Base-by-base conservation (phyloP, 2,329 filamentous ascomycete species). In the Phialophora expanda region DNA sequence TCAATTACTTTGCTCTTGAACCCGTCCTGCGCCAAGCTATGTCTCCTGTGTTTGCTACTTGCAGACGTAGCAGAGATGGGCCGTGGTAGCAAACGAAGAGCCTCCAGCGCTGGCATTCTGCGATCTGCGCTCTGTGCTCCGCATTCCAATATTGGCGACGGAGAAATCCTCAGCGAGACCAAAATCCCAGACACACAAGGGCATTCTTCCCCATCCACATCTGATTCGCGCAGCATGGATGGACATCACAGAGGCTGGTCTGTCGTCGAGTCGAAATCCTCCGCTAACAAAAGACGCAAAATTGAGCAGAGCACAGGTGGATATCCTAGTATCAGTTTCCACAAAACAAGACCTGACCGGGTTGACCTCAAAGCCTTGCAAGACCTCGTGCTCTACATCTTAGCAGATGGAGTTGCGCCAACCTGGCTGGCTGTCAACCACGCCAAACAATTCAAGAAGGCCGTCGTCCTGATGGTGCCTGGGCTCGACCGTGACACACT, bases 391-490 rank as follows among this genome's bases (percentile, higher is more conserved):
- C 79, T 89, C 26, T 89, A 89, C 75, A 79, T 87, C 67, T 82
- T 89, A 62, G 84, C 85, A n/a, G 86, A 88, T 72, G 85, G 83
- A 8, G 78, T 82, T 34, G 83, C 84, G 28, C 87, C 87, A n/a
- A 85, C 87, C 73, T 89, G 86, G 86, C 83, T 87, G 17, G 84
- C 86, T 32, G 79, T 89, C 65, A 82, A 81, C 67, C 83, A 88
- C 74, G 84, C 84, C 53, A 78, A 77, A 20, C 79, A 81, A 66
- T 82, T 89, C 48, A 79, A 80, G 64, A 96, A 95, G 79, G 90
- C 96, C 32, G 93, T 98, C 32, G 86, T 91, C 48, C 81, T 99
- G 70, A 94, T 97, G 90, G 88, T 97, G 11, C 95, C 95, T 11
- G 95, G 95, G 0, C 80, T 99, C 26, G 94, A 98, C 75, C 86